These are phyloP conservation scores for Clarkia xantiana DNA, from an alignment of 345 rosid genomes.

Conservation along the genomic window DNA sequence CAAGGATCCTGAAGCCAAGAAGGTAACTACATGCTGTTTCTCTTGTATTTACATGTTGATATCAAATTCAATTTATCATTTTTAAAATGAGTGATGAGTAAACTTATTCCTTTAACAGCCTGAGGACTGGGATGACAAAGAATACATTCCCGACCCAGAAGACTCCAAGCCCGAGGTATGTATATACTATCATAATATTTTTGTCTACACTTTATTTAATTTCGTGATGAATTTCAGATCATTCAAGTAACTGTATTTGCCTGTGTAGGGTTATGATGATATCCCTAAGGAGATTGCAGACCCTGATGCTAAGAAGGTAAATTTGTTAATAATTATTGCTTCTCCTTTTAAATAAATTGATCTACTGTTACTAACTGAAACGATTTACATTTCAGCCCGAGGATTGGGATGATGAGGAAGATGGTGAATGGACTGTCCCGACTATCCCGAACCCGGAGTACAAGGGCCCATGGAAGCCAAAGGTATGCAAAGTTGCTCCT, in stretches of 20 bases:
- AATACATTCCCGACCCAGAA: conserved; percentile 84
- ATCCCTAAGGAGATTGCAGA: conserved; percentile 84
- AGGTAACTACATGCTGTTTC: conserved; percentile 21
- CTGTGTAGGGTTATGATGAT: conserved; percentile 71
- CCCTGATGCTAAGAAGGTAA: conserved; percentile 82
- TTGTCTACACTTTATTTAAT: background rate
- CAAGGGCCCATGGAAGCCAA: conserved; percentile 86
- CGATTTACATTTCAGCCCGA: conserved; percentile 48
- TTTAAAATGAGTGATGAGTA: background rate
- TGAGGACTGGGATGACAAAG: conserved; percentile 96
- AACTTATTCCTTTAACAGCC: conserved; percentile 34
- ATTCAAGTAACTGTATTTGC: background rate
- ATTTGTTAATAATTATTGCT: background rate
- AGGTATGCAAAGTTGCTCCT: conserved; percentile 35
- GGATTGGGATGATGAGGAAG: conserved; percentile 99
- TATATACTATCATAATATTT: background rate
- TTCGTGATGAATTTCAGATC: background rate
- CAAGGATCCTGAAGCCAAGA: conserved; percentile 89
- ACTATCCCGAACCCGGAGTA: conserved; percentile 93
- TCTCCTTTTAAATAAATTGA: background rate
- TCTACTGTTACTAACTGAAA: conserved; percentile 7
- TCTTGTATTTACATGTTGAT: background rate
- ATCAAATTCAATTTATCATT: background rate
- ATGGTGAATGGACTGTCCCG: conserved; percentile 99
- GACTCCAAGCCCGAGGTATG: conserved; percentile 85